Conservation (phyloP, 2,329 filamentous ascomycete species). For the Alternaria sp. region DNA sequence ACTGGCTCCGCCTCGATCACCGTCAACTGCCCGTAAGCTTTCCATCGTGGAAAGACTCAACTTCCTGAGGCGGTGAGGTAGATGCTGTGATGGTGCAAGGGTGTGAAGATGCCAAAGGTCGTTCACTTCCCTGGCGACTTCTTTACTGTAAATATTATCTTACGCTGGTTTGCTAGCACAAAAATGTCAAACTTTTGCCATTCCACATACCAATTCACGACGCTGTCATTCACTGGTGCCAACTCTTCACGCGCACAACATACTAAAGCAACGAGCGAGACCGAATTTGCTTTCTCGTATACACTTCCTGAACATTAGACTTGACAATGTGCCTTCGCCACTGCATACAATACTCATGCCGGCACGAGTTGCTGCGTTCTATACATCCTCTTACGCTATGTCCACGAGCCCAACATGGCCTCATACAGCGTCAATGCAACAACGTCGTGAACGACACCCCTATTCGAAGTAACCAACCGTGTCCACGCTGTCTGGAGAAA, state of each 20-base stretch:
- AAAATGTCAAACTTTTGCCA: constrained; percentile 6
- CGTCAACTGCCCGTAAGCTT: constrained; percentile 45
- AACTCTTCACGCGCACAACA: not conserved
- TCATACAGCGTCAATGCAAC: constrained; percentile 16
- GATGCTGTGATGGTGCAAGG: not conserved
- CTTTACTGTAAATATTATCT: constrained; percentile 6
- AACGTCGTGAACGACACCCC: too few relatives aligned
- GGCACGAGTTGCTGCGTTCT: constrained; percentile 3
- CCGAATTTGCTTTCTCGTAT: not conserved
- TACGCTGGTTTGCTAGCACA: constrained; percentile 1
- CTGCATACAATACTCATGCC: constrained; percentile 11
- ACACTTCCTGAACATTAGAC: not conserved
- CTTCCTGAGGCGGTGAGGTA: not conserved
- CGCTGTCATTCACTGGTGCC: not conserved
- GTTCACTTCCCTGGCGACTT: not conserved
- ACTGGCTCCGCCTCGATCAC: constrained; percentile 57
- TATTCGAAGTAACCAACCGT: too few relatives aligned
- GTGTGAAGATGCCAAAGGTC: not conserved
- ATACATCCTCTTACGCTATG: constrained; percentile 17
- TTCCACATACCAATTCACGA: not conserved
- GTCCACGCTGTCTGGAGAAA: constrained; percentile 14
- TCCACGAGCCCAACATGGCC: constrained; percentile 1
- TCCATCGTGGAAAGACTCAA: not conserved
- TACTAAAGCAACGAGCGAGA: not conserved
- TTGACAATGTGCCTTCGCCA: constrained; percentile 20